phyloP scores from a whole-genome alignment of 257 asterid species.

The Fraxinus americana region DNA sequence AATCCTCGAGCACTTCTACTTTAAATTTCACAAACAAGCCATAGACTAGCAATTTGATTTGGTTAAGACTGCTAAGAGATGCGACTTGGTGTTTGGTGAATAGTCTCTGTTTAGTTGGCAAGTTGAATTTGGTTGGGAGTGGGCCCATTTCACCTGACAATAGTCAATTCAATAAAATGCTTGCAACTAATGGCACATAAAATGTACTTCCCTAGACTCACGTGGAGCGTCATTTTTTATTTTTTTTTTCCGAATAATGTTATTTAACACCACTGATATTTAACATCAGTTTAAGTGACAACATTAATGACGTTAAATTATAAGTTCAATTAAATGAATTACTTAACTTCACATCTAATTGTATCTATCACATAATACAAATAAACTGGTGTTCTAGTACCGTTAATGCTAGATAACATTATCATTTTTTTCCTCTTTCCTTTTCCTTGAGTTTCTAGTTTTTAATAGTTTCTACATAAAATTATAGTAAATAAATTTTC shows the following conservation, averaged over 20 bases:
- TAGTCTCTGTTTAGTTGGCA: neutral
- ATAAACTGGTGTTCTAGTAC: too few relatives aligned
- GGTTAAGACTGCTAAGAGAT: neutral
- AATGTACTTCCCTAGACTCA: neutral
- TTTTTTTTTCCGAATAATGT: neutral
- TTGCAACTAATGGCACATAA: too few relatives aligned
- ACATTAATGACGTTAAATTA: too few relatives aligned
- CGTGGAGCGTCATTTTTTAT: neutral
- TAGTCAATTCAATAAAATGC: neutral
- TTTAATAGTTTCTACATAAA: neutral
- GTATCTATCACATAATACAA: too few relatives aligned
- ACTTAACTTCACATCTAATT: too few relatives aligned
- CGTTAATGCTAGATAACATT: too few relatives aligned
- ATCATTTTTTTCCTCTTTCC: neutral
- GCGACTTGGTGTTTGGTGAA: constrained; percentile 11
- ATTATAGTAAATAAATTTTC: neutral
- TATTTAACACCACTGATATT: too few relatives aligned
- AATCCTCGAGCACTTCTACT: neutral
- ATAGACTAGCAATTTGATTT: neutral
- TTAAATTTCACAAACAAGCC: neutral
- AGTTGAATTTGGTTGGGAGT: neutral
- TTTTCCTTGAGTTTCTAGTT: neutral
- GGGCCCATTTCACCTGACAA: neutral
- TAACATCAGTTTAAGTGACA: too few relatives aligned
- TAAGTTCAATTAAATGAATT: too few relatives aligned